phyloP scores from a whole-genome alignment of 2,329 filamentous ascomycete genomes.

The Whalleya microplaca region DNA sequence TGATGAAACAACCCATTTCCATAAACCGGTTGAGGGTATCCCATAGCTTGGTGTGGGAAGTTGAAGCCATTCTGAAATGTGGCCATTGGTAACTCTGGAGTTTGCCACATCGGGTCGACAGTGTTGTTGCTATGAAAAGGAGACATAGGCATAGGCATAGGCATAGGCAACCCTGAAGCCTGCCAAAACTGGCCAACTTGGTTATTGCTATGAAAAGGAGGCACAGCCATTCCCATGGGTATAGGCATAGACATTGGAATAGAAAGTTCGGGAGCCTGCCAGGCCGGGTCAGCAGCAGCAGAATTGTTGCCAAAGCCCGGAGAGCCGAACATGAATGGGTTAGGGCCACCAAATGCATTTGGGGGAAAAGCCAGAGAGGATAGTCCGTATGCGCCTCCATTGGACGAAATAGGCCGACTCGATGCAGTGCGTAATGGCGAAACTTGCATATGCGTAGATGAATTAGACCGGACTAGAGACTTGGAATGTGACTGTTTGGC shows the following conservation, averaged over 20 bases:
- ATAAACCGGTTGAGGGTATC: conserved; percentile 15
- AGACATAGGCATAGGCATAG: not conserved
- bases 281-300: conserved; percentile 41
- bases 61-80: conserved; percentile 38
- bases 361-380: conserved; percentile 27
- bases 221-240: not conserved
- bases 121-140: conserved; percentile 18
- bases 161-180: not conserved
- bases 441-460: conserved; percentile 7
- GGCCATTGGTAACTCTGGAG: conserved; percentile 28
- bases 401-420: conserved; percentile 1
- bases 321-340: conserved; percentile 26
- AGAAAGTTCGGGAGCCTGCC: conserved; percentile 43
- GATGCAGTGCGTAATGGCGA: not conserved
- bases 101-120: conserved; percentile 39
- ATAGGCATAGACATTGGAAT: not conserved
- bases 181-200: not conserved
- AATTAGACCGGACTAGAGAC: conserved; percentile 13
- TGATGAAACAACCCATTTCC: conserved; percentile 13
- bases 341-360: conserved; percentile 19
- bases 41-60: conserved; percentile 22
- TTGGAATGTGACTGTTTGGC: conserved; percentile 17
- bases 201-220: not conserved
- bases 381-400: conserved; percentile 15
- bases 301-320: conserved; percentile 20